These are phyloP conservation scores for Cylindrodendrum hubeiense DNA, from an alignment of 2,329 filamentous ascomycete genomes.

Conservation along the genomic window DNA sequence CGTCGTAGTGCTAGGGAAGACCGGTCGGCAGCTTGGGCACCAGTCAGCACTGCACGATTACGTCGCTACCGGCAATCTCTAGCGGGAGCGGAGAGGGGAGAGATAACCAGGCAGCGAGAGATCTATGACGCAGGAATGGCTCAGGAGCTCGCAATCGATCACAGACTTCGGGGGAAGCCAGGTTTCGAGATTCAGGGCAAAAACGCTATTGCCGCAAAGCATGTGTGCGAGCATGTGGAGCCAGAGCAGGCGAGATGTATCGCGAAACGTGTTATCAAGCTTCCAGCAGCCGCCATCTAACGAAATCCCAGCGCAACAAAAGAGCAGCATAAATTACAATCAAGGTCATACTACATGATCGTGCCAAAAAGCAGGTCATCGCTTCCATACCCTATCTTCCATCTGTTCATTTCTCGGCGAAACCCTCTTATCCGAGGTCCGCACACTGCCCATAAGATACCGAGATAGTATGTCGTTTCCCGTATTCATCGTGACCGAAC, in stretches of 20 bases:
- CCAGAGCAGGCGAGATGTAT: conserved; percentile 26
- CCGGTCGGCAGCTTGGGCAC: conserved; percentile 17
- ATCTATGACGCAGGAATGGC: conserved; percentile 18
- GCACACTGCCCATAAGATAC: conserved; percentile 23
- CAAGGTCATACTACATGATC: conserved; percentile 36
- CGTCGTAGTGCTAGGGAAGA: conserved; percentile 1
- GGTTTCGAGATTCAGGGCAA: background rate
- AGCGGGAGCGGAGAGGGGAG: background rate
- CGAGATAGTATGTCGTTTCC: conserved; percentile 26
- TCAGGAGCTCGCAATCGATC: conserved; percentile 4
- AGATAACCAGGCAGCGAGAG: conserved; percentile 19
- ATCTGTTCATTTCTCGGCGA: conserved; percentile 25
- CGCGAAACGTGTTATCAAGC: conserved; percentile 45
- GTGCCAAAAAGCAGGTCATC: conserved; percentile 28
- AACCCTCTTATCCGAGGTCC: conserved; percentile 24
- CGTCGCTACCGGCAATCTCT: conserved; percentile 12
- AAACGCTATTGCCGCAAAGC: conserved; percentile 9
- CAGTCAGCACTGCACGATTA: conserved; percentile 32
- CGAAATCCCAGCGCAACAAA: conserved; percentile 38
- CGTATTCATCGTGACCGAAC: conserved; percentile 34
- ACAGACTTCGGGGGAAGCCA: background rate
- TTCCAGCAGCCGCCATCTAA: conserved; percentile 42
- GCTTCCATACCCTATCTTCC: conserved; percentile 31
- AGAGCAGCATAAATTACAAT: conserved; percentile 37
- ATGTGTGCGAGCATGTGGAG: conserved; percentile 25